phyloP scores from a whole-genome alignment of 2,329 filamentous ascomycete species.

The Pleochaeta shiraiana region DNA sequence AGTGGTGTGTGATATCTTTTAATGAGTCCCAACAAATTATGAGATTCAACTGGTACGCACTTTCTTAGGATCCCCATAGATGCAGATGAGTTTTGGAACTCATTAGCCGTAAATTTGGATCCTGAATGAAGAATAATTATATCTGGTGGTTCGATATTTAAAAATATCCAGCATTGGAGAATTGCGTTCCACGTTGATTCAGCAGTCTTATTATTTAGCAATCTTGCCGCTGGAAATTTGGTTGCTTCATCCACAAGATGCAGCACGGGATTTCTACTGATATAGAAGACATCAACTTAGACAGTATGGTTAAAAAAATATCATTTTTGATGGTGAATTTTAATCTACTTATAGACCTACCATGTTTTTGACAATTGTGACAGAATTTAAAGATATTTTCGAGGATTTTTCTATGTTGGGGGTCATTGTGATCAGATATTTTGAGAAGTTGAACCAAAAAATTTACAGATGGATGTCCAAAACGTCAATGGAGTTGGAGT shows the following conservation, averaged over 20 bases:
- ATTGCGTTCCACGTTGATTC: conserved; percentile 2
- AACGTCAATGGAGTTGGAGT: neutral
- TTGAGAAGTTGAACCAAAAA: neutral
- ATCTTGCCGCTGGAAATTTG: conserved; percentile 5
- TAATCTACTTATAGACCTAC: neutral
- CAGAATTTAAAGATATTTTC: neutral
- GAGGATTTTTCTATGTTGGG: neutral
- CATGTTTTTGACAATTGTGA: neutral
- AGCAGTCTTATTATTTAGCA: neutral
- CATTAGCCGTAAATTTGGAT: conserved; percentile 5
- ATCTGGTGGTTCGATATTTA: conserved; percentile 4
- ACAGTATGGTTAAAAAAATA: conserved; percentile 5
- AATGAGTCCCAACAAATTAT: conserved; percentile 3
- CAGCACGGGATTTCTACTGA: neutral
- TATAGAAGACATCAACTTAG: conserved; percentile 5
- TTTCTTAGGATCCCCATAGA: neutral
- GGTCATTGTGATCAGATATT: neutral
- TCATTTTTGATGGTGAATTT: conserved; percentile 3
- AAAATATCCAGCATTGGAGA: conserved; percentile 5
- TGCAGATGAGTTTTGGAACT: neutral
- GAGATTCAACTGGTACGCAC: neutral
- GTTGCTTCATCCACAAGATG: conserved; percentile 4
- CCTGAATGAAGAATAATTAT: neutral
- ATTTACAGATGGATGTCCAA: neutral
- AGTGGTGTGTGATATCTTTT: conserved; percentile 1